Conservation (phyloP, 805 yeast genomes). For the Candida koratica region DNA sequence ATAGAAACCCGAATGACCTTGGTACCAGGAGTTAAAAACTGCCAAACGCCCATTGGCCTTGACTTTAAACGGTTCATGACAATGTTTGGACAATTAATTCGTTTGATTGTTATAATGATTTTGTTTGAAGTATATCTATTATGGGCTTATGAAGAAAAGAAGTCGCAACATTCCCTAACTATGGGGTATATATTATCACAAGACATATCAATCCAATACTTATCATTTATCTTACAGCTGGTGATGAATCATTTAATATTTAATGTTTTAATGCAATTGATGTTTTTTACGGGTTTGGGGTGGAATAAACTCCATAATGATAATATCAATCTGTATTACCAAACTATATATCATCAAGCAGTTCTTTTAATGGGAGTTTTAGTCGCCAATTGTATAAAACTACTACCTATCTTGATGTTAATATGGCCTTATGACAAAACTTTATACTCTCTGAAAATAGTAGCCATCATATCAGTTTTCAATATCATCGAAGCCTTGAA, state of each 20-base stretch:
- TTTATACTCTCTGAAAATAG: slow-evolving; percentile 56
- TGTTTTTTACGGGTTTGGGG: slow-evolving; percentile 13
- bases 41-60: slow-evolving; percentile 12
- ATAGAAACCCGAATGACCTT: slow-evolving; percentile 28
- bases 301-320: slow-evolving; percentile 6
- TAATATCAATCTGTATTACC: slow-evolving; percentile 3
- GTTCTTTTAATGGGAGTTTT: slow-evolving; percentile 65
- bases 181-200: slow-evolving; percentile 26
- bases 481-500: slow-evolving; percentile 59
- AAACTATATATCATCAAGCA: slow-evolving; percentile 14
- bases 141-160: slow-evolving; percentile 88
- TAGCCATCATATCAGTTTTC: slow-evolving; percentile 56
- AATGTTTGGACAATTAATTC: not conserved
- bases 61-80: not conserved
- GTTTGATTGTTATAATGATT: slow-evolving; percentile 45
- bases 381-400: slow-evolving; percentile 72
- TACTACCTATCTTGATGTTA: slow-evolving; percentile 87
- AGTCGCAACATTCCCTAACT: slow-evolving; percentile 26
- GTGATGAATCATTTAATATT: slow-evolving; percentile 43
- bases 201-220: slow-evolving; percentile 48
- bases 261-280: slow-evolving; percentile 30
- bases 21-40: slow-evolving; percentile 16
- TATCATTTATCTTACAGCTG: slow-evolving; percentile 52
- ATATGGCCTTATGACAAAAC: slow-evolving; percentile 92
- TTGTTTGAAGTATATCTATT: slow-evolving; percentile 85